These are phyloP conservation scores for Hyaloscypha variabilis DNA, from an alignment of 495 filamentous ascomycete genomes.

Conservation along the genomic window DNA sequence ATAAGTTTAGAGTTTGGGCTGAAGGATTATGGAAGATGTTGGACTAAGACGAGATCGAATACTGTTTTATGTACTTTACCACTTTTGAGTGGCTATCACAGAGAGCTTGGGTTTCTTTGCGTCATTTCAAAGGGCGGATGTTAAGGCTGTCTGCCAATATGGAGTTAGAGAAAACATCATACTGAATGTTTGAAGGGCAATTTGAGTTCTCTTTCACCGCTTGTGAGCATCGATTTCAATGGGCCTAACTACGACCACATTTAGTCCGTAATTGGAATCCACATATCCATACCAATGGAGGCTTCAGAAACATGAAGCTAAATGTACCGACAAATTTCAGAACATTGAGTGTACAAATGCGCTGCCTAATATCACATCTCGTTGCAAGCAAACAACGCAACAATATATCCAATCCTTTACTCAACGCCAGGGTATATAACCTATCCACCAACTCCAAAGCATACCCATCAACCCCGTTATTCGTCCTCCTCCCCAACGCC, in stretches of 20 bases:
- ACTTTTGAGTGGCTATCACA: background rate
- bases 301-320: no score
- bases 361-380: no score
- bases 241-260: no score
- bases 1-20: background rate
- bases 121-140: background rate
- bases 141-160: background rate
- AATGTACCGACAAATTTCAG: no score
- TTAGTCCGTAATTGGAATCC: no score
- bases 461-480: slow-evolving; percentile 33
- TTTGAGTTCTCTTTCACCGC: background rate
- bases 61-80: background rate
- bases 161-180: background rate
- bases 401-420: no score
- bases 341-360: no score
- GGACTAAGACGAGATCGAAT: background rate
- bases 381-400: no score
- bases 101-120: slow-evolving; percentile 2
- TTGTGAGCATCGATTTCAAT: no score
- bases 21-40: slow-evolving; percentile 7
- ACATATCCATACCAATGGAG: no score
- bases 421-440: background rate
- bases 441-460: background rate
- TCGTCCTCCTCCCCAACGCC: slow-evolving; percentile 55
- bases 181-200: background rate